phyloP scores from a whole-genome alignment of 805 yeast genomes.

The Metschnikowia santaceciliae region DNA sequence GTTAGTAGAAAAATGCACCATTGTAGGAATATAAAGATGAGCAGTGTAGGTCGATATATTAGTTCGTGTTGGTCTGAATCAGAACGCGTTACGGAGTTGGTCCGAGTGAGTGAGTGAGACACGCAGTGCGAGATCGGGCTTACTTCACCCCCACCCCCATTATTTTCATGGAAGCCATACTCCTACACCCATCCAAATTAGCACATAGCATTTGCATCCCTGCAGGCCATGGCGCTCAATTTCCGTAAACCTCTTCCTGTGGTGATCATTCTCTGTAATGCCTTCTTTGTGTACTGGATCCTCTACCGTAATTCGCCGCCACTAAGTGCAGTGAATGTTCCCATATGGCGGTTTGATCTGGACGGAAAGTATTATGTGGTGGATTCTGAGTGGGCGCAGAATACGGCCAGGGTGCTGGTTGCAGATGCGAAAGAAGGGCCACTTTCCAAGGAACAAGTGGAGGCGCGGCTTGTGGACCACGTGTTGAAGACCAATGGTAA shows the following conservation, averaged over 20 bases:
- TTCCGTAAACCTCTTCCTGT: neutral
- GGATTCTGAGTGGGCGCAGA: conserved; percentile 7
- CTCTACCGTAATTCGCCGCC: neutral
- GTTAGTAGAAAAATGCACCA: too few relatives aligned
- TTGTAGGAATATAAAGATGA: too few relatives aligned
- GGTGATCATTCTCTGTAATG: neutral
- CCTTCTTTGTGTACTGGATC: neutral
- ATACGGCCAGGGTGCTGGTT: too few relatives aligned
- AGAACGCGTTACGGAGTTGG: too few relatives aligned
- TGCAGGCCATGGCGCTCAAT: neutral
- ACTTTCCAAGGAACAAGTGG: conserved; percentile 1
- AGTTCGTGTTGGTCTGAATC: too few relatives aligned
- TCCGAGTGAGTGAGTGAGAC: too few relatives aligned
- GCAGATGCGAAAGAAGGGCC: neutral
- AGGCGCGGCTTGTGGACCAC: neutral
- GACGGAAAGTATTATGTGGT: conserved; percentile 9
- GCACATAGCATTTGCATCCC: neutral
- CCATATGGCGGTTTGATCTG: conserved; percentile 6
- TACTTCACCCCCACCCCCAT: too few relatives aligned
- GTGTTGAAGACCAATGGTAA: neutral
- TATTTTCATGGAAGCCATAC: too few relatives aligned
- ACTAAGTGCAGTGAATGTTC: neutral
- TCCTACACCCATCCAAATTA: neutral
- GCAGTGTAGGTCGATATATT: too few relatives aligned
- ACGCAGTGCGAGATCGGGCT: neutral